Conservation (phyloP, 495 filamentous ascomycete species). For the Neurospora sp. region DNA sequence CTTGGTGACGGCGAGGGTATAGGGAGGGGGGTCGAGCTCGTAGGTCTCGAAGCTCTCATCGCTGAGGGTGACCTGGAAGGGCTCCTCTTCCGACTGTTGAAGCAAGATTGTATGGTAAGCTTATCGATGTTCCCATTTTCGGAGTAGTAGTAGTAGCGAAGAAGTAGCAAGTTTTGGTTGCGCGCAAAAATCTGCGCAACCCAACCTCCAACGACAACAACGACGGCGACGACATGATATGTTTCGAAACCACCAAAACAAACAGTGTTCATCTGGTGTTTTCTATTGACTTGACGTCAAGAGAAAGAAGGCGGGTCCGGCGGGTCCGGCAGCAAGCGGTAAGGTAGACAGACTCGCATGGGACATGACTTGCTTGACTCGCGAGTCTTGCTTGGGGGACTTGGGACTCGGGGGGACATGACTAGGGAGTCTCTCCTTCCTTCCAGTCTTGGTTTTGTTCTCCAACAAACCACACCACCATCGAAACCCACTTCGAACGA, state of each 20-base stretch:
- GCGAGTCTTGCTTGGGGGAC: not conserved
- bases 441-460: not conserved
- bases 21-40: constrained; percentile 89
- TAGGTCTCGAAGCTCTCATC: constrained; percentile 99
- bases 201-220: not conserved
- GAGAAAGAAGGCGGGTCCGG: not conserved
- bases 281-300: not conserved
- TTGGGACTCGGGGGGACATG: not conserved
- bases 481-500: not conserved
- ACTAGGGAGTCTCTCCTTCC: not conserved
- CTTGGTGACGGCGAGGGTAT: constrained; percentile 89
- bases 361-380: not conserved
- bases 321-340: not conserved
- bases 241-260: not conserved
- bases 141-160: not conserved
- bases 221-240: not conserved
- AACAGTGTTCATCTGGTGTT: not conserved
- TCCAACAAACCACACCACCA: not conserved
- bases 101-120: not conserved
- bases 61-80: constrained; percentile 84
- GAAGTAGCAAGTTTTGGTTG: not conserved
- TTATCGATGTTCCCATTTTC: not conserved
- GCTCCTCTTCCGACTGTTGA: constrained; percentile 78
- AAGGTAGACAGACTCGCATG: not conserved
- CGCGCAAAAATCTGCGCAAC: not conserved